Conservation (phyloP, 768 basidiomycete species). For the Mycena pura region DNA sequence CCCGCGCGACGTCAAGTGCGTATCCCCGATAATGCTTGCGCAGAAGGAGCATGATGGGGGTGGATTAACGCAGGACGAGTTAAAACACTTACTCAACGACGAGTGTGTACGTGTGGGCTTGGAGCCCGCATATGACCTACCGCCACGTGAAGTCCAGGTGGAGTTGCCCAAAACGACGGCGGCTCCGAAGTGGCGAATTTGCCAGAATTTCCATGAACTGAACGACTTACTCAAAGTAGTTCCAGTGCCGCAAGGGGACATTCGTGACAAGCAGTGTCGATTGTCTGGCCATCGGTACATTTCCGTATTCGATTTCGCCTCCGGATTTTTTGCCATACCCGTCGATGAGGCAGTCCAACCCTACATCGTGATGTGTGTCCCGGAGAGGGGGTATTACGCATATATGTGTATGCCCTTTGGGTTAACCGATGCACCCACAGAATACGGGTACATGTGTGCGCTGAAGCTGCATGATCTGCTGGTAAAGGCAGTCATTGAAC, state of each 20-base stretch:
- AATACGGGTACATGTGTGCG: no score
- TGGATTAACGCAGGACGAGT: no score
- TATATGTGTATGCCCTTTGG: not conserved
- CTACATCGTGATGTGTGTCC: not conserved
- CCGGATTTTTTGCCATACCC: no score
- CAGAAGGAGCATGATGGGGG: no score
- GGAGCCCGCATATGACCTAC: constrained; percentile 26
- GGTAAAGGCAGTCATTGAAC: not conserved
- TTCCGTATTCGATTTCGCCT: no score
- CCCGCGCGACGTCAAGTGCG: constrained; percentile 37
- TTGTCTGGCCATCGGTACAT: no score
- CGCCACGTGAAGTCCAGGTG: constrained; percentile 16
- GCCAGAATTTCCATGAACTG: no score
- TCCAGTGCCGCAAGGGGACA: constrained; percentile 44
- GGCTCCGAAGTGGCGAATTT: constrained; percentile 42
- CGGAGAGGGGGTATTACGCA: not conserved
- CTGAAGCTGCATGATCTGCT: not conserved
- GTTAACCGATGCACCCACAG: no score
- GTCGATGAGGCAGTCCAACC: no score
- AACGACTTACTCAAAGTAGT: constrained; percentile 35
- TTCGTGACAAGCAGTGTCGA: constrained; percentile 42
- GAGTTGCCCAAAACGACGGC: not conserved
- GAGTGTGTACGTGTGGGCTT: constrained; percentile 34
- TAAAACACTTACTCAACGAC: no score
- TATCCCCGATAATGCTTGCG: no score